Evolutionary conservation across 2,329 filamentous ascomycete genomes (phyloP).

Genomic region (Metarhizium guizhouense): DNA sequence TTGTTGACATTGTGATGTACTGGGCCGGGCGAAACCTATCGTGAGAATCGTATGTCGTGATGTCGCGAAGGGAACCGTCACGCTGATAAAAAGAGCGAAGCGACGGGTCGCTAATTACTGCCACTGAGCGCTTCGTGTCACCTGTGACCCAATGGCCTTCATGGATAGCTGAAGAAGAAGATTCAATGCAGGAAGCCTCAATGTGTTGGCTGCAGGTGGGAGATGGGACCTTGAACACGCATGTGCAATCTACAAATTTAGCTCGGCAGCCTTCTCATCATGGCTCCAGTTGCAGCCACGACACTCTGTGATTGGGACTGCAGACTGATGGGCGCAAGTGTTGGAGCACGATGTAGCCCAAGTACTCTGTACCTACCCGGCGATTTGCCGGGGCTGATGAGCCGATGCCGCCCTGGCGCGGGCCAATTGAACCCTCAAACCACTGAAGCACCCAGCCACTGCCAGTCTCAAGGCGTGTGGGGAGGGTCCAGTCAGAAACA

Average conservation of each 20-base stretch:
- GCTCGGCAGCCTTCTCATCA: not conserved
- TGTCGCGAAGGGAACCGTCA: not conserved
- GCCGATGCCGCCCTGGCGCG: too few species aligned
- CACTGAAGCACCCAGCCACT: too few species aligned
- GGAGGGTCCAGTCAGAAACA: too few species aligned
- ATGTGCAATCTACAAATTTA: not conserved
- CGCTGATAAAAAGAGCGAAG: not conserved
- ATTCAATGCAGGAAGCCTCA: not conserved
- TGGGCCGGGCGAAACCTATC: not conserved
- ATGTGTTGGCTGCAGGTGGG: not conserved
- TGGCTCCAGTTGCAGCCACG: not conserved
- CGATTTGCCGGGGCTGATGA: constrained; percentile 9
- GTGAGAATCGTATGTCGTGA: not conserved
- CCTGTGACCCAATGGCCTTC: not conserved
- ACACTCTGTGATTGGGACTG: not conserved
- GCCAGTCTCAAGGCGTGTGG: too few species aligned
- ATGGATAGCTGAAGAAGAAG: not conserved
- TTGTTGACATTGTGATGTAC: constrained; percentile 49
- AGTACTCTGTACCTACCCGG: constrained; percentile 4
- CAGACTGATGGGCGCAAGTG: not conserved
- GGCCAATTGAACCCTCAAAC: too few species aligned
- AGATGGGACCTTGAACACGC: not conserved
- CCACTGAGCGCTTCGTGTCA: not conserved
- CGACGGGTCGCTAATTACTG: not conserved
- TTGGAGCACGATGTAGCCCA: not conserved